Conservation (phyloP, 2,329 filamentous ascomycete genomes). For the Nothomitra cinnamomea region DNA sequence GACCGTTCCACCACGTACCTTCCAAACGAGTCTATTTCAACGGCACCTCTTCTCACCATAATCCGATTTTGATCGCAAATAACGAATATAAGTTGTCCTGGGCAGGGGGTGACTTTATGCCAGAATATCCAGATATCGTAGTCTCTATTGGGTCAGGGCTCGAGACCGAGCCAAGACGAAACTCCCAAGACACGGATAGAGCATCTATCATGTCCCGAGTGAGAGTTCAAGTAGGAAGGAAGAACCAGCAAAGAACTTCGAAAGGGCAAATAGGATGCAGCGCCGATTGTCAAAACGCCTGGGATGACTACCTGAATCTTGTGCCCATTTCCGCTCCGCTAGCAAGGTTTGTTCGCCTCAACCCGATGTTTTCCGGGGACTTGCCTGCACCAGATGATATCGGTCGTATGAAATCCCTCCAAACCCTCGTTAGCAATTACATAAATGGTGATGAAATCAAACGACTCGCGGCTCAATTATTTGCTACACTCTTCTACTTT, state of each 20-base stretch:
- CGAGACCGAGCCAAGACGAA: background rate
- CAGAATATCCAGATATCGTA: conserved; percentile 18
- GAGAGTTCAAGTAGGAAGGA: background rate
- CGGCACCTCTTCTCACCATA: conserved; percentile 32
- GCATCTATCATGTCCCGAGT: background rate
- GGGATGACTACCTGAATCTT: background rate
- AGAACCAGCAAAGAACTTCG: background rate
- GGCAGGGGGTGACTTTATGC: conserved; percentile 16
- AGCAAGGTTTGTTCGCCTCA: background rate
- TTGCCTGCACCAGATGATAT: background rate
- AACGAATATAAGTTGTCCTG: conserved; percentile 22
- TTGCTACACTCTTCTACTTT: background rate
- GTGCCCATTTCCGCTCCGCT: background rate
- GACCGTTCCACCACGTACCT: conserved; percentile 30
- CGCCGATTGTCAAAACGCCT: background rate
- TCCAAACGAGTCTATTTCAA: conserved; percentile 32
- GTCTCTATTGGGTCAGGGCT: conserved; percentile 15
- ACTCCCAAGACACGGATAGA: background rate
- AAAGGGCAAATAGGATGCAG: background rate
- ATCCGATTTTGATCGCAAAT: conserved; percentile 33
- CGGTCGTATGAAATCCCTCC: background rate
- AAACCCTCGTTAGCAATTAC: background rate
- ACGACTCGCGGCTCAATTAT: background rate
- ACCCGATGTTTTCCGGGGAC: background rate
- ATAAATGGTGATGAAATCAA: background rate